Evolutionary conservation across 1,284 basidiomycete genomes (phyloP), one percentile per base, ranked within the genome.

Genomic region (Naganishia albida): DNA sequence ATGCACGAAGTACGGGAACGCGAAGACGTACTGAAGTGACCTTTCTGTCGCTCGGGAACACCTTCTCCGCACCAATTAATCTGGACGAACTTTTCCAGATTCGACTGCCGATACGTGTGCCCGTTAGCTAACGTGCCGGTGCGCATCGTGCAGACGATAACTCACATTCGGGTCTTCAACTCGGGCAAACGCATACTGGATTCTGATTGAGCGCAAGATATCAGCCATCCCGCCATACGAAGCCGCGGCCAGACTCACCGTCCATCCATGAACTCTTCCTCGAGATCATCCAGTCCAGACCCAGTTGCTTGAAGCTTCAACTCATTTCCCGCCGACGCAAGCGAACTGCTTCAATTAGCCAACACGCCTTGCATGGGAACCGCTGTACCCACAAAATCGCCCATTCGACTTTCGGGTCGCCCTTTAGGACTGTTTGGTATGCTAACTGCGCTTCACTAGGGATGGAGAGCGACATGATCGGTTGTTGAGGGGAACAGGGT

Each of bases 61-160:
- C 95, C 94, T 73, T 96, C 93, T 59, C 95, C 94, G 73, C 91
- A 93, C 93, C 91, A 93, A 71, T 91, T 91, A 74, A 86, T 82
- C 66, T 95, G 88, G 7, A 97, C 91, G 70, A 94, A 92, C 80
- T 97, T 97, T 66, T 88, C 84, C n/a, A 98, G 83, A 71, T 88
- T 82, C 73, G 87, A 90, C 87, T 94, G 73, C 13, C 60, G 3
- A 30, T 16, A 10, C 34, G n/a, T n/a, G n/a, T n/a, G n/a, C n/a
- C n/a, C n/a, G n/a, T n/a, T n/a, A n/a, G n/a, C n/a, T n/a, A n/a
- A n/a, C n/a, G n/a, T n/a, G n/a, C n/a, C n/a, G n/a, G n/a, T n/a
- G n/a, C n/a, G n/a, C n/a, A n/a, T n/a, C 26, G 25, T 26, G 15
- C 13, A 23, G 26, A 38, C 23, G 13, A 1, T 15, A 1, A 38